These are phyloP conservation scores for Teratosphaeria zuluensis DNA, from an alignment of 2,329 filamentous ascomycete genomes.

Conservation along the genomic window DNA sequence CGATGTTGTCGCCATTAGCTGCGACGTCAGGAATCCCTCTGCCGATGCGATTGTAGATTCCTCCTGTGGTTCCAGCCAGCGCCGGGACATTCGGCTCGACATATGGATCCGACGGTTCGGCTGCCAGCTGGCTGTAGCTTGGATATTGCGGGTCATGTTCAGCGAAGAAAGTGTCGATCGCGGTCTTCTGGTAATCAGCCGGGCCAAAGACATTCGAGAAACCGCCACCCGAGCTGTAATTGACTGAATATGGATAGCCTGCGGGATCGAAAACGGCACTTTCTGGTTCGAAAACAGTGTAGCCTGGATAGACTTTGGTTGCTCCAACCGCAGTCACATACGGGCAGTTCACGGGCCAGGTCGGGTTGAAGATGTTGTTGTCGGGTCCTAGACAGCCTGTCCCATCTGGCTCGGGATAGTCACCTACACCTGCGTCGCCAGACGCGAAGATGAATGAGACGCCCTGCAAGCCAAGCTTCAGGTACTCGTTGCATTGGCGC, in stretches of 20 bases:
- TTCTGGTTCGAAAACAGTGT: slow-evolving; percentile 6
- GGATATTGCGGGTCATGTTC: slow-evolving; percentile 18
- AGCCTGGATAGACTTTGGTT: slow-evolving; percentile 23
- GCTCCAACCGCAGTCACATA: slow-evolving; percentile 39
- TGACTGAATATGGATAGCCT: neutral
- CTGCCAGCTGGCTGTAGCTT: slow-evolving; percentile 11
- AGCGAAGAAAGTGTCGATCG: slow-evolving; percentile 28
- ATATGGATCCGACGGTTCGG: slow-evolving; percentile 1
- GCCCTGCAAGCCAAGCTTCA: slow-evolving; percentile 39
- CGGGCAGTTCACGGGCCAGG: slow-evolving; percentile 11
- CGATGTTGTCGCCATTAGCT: slow-evolving; percentile 31
- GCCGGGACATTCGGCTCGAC: slow-evolving; percentile 3
- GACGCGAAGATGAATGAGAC: slow-evolving; percentile 37
- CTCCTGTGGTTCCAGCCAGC: slow-evolving; percentile 6
- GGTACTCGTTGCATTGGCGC: slow-evolving; percentile 30
- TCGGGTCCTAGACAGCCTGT: slow-evolving; percentile 13
- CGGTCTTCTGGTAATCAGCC: slow-evolving; percentile 27
- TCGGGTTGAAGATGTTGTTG: slow-evolving; percentile 7
- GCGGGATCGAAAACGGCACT: slow-evolving; percentile 9
- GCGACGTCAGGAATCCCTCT: slow-evolving; percentile 21
- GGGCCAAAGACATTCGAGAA: slow-evolving; percentile 28
- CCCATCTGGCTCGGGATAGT: slow-evolving; percentile 16
- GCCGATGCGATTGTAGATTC: slow-evolving; percentile 18
- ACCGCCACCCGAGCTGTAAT: slow-evolving; percentile 23
- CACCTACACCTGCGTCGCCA: slow-evolving; percentile 35